Evolutionary conservation across 345 rosid genomes (phyloP), one percentile per base, ranked within the genome.

Genomic region (Excoecaria cochinchinensis): DNA sequence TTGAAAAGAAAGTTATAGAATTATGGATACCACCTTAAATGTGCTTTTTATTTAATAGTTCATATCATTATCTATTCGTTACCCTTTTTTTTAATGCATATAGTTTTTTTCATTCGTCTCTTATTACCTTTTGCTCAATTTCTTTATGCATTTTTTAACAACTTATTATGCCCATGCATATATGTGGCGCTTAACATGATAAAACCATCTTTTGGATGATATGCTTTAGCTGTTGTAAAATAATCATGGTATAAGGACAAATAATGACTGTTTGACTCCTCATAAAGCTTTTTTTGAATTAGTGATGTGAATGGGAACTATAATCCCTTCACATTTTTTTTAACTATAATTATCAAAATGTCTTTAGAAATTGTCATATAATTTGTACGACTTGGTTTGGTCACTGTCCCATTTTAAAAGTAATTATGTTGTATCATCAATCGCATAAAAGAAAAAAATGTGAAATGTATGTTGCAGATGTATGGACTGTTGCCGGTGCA

Each of bases 401-500:
- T 11, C 8, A 16, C 10, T 44, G 8, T 52, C 24, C 24, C 61
- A 21, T 65, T 50, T 25, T 16, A 19, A 14, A 22, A 38, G 39
- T 31, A 24, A 53, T 53, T 24, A 14, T 57, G 6, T 11, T 56
- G 55, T 55, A 55, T 57, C 31, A 6, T 57, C 52, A 22, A 46
- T 39, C 42, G 12, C 46, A 21, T 44, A 7, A 42, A 71, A 40
- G 40, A 42, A 24, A 31, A 17, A 63, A 63, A 19, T 67, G 72
- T 67, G 44, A 57, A 56, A 56, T 67, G 13, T 47, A 15, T 75
- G 46, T 50, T 56, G 72, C 72, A 67, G 64, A 56, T 75, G 66
- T 19, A 57, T 57, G 57, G 24, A 56, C 31, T 39, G 21, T 10
- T 36, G 46, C 42, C 44, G 44, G 78, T 12, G 57, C 59, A 73